Evolutionary conservation across 2,329 filamentous ascomycete species (phyloP).

Genomic region (Penicillium freii): DNA sequence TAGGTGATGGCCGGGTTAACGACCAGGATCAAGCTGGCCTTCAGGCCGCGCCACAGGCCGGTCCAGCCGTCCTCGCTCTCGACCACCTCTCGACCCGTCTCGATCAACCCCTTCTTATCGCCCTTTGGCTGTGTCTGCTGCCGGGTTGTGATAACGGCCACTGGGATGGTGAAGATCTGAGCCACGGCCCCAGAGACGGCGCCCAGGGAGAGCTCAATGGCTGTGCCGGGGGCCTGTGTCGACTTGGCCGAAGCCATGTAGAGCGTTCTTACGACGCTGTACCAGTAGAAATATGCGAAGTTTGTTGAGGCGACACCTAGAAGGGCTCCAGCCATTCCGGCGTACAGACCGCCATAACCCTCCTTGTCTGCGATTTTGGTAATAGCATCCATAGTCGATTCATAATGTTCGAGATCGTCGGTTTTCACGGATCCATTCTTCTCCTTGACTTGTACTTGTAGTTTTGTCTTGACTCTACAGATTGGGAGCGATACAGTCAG

Average conservation of each 20-base stretch:
- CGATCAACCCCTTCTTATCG: conserved; percentile 81
- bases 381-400: conserved; percentile 84
- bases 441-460: conserved; percentile 87
- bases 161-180: conserved; percentile 93
- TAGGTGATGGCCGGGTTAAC: conserved; percentile 69
- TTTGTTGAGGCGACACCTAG: conserved; percentile 95
- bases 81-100: conserved; percentile 84
- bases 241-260: conserved; percentile 65
- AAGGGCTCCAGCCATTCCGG: conserved; percentile 80
- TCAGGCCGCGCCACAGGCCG: conserved; percentile 17
- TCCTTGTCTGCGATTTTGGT: conserved; percentile 78
- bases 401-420: conserved; percentile 68
- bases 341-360: conserved; percentile 78
- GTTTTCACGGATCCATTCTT: conserved; percentile 46
- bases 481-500: conserved; percentile 19
- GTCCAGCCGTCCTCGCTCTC: conserved; percentile 80
- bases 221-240: conserved; percentile 68
- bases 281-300: conserved; percentile 99
- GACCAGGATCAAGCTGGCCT: conserved; percentile 22
- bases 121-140: conserved; percentile 88
- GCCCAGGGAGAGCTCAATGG: conserved; percentile 78
- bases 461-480: conserved; percentile 83
- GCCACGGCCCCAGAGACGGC: conserved; percentile 86
- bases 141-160: conserved; percentile 90
- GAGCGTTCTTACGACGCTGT: conserved; percentile 78